Evolutionary conservation across 2,329 filamentous ascomycete species (phyloP), one percentile per base, ranked within the genome.

Genomic region (Curvularia verruculosa): DNA sequence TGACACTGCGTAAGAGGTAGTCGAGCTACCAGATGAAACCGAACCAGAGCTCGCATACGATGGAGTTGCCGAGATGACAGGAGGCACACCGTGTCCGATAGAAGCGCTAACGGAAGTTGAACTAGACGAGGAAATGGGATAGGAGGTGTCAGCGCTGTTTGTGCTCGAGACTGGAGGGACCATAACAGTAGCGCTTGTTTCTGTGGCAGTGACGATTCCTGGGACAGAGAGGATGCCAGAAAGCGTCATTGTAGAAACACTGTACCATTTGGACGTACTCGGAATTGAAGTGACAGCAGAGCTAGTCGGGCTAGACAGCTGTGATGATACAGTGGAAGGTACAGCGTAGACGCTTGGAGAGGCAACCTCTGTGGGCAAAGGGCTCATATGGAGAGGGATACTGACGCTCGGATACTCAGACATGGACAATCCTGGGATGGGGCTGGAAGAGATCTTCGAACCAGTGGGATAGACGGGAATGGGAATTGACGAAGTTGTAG

Each of bases 331-430:
- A 29, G n/a, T 34, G 29, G 50, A 36, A 2, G 39, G 24, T n/a
- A 34, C 39, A n/a, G n/a, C 24, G 29, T 57, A 57, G 21, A 21
- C 28, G 19, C 45, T 45, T 39, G 54, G 54, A n/a, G 50, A 45
- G 24, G 51, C 26, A 28, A 44, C 1, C 21, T 29, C 45, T 8
- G 44, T 56, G 44, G 58, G 49, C 9, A 54, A 23, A 13, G 21
- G 49, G 36, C 59, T 58, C 6, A 59, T 54, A 46, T 54, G 60
- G 12, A 53, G 55, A 51, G 59, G 36, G 31, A 26, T n/a, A 34
- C 49, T 51, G 39, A 24, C 44, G 48, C 29, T 52, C 21, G 58
- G 18, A 44, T 53, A 49, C 44, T 26, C 52, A 28, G 48, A 49
- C 23, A 39, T 50, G 23, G 44, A 46, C 54, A 52, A 46, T 5